Percentiles rank a stretch among this genome's conserved stretches.
phyloP scores from a whole-genome alignment of 495 filamentous ascomycete genomes.

The Immersiella caudata region DNA sequence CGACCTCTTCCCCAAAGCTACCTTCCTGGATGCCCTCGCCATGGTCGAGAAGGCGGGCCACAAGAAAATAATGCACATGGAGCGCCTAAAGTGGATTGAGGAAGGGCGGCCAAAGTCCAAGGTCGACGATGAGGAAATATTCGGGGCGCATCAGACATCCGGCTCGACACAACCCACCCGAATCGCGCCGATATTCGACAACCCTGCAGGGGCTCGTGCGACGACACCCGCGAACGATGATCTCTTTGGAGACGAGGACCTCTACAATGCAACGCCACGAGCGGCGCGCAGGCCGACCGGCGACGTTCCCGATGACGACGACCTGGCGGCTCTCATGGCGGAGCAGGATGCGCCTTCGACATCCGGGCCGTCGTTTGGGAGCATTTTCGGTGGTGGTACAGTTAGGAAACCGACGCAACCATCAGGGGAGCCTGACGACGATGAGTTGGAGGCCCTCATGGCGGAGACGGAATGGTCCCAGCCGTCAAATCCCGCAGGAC shows the following conservation, averaged over 20 bases:
- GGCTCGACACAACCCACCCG: constrained; percentile 37
- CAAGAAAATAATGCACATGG: constrained; percentile 71
- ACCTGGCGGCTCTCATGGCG: constrained; percentile 55
- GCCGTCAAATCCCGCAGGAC: neutral
- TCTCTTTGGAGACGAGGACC: constrained; percentile 44
- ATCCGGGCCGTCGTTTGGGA: constrained; percentile 19
- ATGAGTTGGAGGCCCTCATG: constrained; percentile 58
- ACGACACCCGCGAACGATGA: constrained; percentile 39
- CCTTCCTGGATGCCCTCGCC: constrained; percentile 83
- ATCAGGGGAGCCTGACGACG: constrained; percentile 43
- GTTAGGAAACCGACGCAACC: neutral
- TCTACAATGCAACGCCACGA: constrained; percentile 47
- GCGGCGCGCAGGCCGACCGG: constrained; percentile 22
- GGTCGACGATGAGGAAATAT: constrained; percentile 57
- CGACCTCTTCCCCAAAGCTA: constrained; percentile 91
- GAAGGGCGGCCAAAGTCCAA: constrained; percentile 62
- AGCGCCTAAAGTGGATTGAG: constrained; percentile 74
- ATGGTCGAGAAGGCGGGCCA: constrained; percentile 97
- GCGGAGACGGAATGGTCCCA: constrained; percentile 48
- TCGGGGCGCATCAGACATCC: constrained; percentile 22
- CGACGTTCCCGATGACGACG: constrained; percentile 50
- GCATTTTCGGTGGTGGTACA: constrained; percentile 39
- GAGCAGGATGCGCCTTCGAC: constrained; percentile 42
- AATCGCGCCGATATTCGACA: constrained; percentile 55
- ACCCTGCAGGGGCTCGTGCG: constrained; percentile 22